Evolutionary conservation across 2,329 filamentous ascomycete species (phyloP).

Genomic region (Diaporthe velutina): DNA sequence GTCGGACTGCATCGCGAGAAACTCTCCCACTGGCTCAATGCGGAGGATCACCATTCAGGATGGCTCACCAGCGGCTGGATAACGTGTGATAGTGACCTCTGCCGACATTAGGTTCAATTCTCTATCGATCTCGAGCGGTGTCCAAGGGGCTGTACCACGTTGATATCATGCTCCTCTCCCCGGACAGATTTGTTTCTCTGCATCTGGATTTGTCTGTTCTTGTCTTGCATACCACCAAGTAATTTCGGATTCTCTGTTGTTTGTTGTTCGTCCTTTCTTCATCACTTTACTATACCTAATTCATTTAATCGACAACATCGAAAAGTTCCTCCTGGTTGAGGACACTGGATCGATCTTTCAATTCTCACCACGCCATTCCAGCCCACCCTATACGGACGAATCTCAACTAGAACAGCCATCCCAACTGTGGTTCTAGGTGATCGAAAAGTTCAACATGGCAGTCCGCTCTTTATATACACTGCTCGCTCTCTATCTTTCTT

Average conservation of each 20-base stretch:
- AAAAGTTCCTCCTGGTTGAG: constrained; percentile 39
- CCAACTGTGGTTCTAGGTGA: background rate
- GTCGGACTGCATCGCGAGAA: constrained; percentile 3
- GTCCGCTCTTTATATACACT: constrained; percentile 37
- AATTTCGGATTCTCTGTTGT: background rate
- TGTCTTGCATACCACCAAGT: background rate
- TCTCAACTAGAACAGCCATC: background rate
- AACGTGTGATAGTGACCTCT: constrained; percentile 40
- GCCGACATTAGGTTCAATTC: constrained; percentile 33
- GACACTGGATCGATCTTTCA: constrained; percentile 28
- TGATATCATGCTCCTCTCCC: constrained; percentile 33
- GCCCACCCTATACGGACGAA: background rate
- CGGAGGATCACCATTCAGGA: constrained; percentile 6
- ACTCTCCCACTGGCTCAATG: constrained; percentile 28
- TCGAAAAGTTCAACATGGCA: constrained; percentile 36
- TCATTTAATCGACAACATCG: constrained; percentile 34
- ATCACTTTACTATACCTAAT: constrained; percentile 29
- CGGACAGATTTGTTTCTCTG: background rate
- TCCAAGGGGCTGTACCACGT: constrained; percentile 10
- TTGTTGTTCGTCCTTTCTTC: constrained; percentile 5
- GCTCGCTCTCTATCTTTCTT: constrained; percentile 43
- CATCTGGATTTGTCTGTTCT: background rate
- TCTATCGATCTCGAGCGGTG: background rate
- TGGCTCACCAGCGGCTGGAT: constrained; percentile 36
- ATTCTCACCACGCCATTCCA: background rate